Percentiles rank a stretch among this genome's conserved stretches.
These are phyloP conservation scores for Penicillium sp. DNA, from an alignment of 2,329 filamentous ascomycete genomes.

Conservation along the genomic window DNA sequence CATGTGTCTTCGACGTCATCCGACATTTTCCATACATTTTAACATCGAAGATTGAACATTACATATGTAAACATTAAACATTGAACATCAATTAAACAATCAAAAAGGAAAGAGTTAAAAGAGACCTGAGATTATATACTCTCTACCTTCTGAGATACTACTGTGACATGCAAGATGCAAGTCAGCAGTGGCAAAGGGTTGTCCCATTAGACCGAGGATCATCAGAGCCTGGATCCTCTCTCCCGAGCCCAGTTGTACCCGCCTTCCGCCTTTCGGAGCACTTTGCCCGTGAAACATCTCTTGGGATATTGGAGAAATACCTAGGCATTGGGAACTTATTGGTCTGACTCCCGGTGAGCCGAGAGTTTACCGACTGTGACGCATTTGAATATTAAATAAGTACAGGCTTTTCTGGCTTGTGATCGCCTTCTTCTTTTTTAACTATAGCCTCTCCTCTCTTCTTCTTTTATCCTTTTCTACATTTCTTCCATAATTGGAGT, in stretches of 20 bases:
- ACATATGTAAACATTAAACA: neutral
- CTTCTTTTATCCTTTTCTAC: neutral
- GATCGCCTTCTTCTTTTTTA: constrained; percentile 16
- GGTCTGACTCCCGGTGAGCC: constrained; percentile 36
- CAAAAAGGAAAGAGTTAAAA: neutral
- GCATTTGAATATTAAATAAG: constrained; percentile 30
- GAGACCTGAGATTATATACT: neutral
- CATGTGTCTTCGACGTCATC: constrained; percentile 24
- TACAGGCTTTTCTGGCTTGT: constrained; percentile 32
- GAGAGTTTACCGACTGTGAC: constrained; percentile 41
- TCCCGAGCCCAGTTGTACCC: constrained; percentile 33
- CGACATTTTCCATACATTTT: neutral
- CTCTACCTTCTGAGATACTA: constrained; percentile 6
- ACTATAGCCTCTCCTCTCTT: constrained; percentile 8
- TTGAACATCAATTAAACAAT: neutral
- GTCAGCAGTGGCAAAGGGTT: constrained; percentile 14
- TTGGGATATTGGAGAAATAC: neutral
- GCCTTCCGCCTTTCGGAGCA: constrained; percentile 26
- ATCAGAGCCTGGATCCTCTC: constrained; percentile 35
- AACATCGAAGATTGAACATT: constrained; percentile 1
- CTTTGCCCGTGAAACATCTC: constrained; percentile 26
- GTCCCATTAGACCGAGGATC: constrained; percentile 42
- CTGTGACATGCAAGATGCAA: neutral
- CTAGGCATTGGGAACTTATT: constrained; percentile 23
- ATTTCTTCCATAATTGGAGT: neutral